Conservation (phyloP, 2,329 filamentous ascomycete genomes). For the Talaromyces piceae region DNA sequence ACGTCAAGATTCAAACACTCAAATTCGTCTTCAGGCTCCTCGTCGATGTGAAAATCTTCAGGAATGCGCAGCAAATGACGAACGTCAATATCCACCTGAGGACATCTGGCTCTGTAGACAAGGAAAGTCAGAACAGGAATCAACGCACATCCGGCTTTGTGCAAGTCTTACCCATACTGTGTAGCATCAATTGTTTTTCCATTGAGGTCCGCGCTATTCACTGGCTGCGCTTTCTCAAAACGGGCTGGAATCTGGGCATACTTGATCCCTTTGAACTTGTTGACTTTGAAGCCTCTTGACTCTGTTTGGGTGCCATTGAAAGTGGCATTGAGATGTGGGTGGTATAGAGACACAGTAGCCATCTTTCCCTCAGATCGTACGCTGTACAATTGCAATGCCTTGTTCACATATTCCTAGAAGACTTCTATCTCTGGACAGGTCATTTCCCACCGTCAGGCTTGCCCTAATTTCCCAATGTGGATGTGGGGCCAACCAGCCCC, state of each 20-base stretch:
- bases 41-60: constrained; percentile 20
- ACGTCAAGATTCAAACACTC: constrained; percentile 40
- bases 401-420: neutral
- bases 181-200: constrained; percentile 28
- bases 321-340: constrained; percentile 19
- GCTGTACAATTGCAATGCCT: neutral
- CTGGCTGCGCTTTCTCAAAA: constrained; percentile 22
- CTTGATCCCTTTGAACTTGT: constrained; percentile 26
- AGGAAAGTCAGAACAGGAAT: neutral
- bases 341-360: constrained; percentile 17
- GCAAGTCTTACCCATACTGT: constrained; percentile 20
- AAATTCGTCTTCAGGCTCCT: constrained; percentile 37
- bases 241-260: constrained; percentile 24
- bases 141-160: neutral
- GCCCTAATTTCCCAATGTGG: neutral
- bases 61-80: constrained; percentile 40
- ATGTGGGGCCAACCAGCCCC: neutral
- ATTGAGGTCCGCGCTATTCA: constrained; percentile 14
- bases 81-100: constrained; percentile 35
- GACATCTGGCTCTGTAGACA: constrained; percentile 33
- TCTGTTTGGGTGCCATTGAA: constrained; percentile 20
- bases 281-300: constrained; percentile 12
- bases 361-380: constrained; percentile 12
- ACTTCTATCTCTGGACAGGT: neutral
- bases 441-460: neutral